phyloP scores from a whole-genome alignment of 495 filamentous ascomycete species.

The Collariella sp. region DNA sequence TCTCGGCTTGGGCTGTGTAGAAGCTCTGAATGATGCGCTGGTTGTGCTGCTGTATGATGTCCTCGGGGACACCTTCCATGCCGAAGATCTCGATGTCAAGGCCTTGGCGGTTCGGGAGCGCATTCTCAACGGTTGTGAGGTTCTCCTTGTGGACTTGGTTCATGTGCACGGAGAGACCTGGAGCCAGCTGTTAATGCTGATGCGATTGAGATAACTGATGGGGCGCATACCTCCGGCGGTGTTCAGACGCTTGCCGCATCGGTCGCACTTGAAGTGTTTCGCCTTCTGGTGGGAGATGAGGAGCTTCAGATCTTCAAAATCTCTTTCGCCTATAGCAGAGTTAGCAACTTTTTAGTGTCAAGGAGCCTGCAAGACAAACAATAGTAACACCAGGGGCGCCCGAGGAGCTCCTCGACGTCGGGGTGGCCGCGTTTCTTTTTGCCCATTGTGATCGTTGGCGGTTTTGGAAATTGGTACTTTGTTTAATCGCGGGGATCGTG shows the following conservation, averaged over 20 bases:
- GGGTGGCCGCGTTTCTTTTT: constrained; percentile 83
- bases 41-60: constrained; percentile 70
- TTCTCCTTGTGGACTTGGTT: constrained; percentile 96
- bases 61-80: constrained; percentile 92
- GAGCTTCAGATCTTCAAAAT: constrained; percentile 95
- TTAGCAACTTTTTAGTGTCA: constrained; percentile 16
- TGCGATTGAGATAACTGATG: not conserved
- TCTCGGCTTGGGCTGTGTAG: constrained; percentile 76
- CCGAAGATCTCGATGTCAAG: constrained; percentile 94
- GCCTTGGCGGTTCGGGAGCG: constrained; percentile 69
- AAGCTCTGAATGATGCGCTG: constrained; percentile 75
- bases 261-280: constrained; percentile 95
- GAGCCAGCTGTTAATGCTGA: constrained; percentile 17
- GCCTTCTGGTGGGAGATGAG: constrained; percentile 95
- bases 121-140: constrained; percentile 79
- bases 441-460: constrained; percentile 47
- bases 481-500: no score
- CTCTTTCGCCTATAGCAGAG: constrained; percentile 57
- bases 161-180: constrained; percentile 92
- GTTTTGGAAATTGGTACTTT: not conserved
- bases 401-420: constrained; percentile 76
- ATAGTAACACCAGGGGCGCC: constrained; percentile 95
- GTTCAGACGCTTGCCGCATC: constrained; percentile 78
- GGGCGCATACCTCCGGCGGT: constrained; percentile 75
- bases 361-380: constrained; percentile 43